Percentiles rank a stretch among this genome's conserved stretches.
Conservation (phyloP, 2,329 filamentous ascomycete species). For the Penicillium occitanis region DNA sequence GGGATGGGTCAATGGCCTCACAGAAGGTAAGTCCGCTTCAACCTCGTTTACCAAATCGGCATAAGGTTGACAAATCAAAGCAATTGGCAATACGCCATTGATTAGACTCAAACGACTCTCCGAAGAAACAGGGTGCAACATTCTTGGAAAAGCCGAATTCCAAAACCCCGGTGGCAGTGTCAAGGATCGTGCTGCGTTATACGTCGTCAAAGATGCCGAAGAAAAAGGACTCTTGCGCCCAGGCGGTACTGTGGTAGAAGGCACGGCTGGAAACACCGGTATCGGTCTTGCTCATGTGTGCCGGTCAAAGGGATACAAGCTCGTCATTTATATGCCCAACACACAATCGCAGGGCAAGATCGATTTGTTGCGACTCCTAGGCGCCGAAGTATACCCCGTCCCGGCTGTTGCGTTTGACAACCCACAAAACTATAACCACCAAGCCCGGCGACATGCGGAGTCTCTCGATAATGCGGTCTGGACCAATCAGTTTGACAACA, state of each 20-base stretch:
- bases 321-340: constrained; percentile 99
- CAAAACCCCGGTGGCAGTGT: constrained; percentile 96
- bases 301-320: constrained; percentile 83
- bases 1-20: constrained; percentile 72
- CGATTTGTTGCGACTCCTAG: constrained; percentile 83
- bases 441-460: constrained; percentile 87
- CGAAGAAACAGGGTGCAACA: constrained; percentile 84
- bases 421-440: constrained; percentile 96
- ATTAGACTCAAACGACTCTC: constrained; percentile 88
- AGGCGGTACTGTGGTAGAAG: constrained; percentile 93
- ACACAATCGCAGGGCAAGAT: constrained; percentile 98
- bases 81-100: constrained; percentile 95
- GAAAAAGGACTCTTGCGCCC: constrained; percentile 76
- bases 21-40: constrained; percentile 63
- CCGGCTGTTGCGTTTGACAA: constrained; percentile 95
- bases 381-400: constrained; percentile 93
- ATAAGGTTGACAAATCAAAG: constrained; percentile 47
- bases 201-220: constrained; percentile 91
- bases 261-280: constrained; percentile 95
- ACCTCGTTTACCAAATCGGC: background rate
- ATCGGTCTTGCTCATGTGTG: constrained; percentile 98
- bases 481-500: constrained; percentile 99
- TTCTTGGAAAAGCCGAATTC: constrained; percentile 97
- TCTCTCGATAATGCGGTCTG: constrained; percentile 83
- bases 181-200: constrained; percentile 94